A percentile compares a stretch with the other conserved stretches of the same genome.
Conservation (phyloP, 345 rosid species). For the Citrus glauca region DNA sequence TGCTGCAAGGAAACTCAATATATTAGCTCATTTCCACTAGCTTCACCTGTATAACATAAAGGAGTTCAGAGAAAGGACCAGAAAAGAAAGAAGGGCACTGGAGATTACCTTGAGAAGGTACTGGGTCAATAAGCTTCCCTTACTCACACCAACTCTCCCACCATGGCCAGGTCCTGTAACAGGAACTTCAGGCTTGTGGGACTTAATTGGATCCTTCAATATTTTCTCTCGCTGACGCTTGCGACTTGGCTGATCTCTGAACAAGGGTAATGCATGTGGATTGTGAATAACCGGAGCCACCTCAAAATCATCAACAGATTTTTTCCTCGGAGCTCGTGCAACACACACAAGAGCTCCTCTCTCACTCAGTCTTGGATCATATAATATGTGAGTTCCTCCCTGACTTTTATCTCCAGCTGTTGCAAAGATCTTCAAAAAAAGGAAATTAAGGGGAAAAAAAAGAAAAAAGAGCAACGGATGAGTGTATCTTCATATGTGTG, state of each 20-base stretch:
- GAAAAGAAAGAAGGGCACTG: not conserved
- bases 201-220: conserved; percentile 83
- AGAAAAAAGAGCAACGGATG: not conserved
- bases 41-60: not conserved
- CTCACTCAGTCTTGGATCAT: conserved; percentile 83
- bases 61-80: not conserved
- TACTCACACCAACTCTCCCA: conserved; percentile 86
- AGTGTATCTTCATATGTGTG: not conserved
- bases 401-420: conserved; percentile 87
- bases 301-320: conserved; percentile 91
- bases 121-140: conserved; percentile 90
- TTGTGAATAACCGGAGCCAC: conserved; percentile 85
- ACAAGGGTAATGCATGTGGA: conserved; percentile 91
- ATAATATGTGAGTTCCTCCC: conserved; percentile 83
- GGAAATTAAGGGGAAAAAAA: conserved; percentile 11
- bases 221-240: conserved; percentile 90
- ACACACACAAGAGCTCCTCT: conserved; percentile 96
- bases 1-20: conserved; percentile 51
- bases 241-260: conserved; percentile 98
- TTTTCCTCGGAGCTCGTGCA: conserved; percentile 93
- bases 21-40: conserved; percentile 4
- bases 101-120: conserved; percentile 82
- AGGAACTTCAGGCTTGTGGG: conserved; percentile 94
- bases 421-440: conserved; percentile 60
- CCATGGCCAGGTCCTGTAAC: conserved; percentile 93